Conservation (phyloP, 108 stramenopile genomes). For the Fistulifera pelliculosa region DNA sequence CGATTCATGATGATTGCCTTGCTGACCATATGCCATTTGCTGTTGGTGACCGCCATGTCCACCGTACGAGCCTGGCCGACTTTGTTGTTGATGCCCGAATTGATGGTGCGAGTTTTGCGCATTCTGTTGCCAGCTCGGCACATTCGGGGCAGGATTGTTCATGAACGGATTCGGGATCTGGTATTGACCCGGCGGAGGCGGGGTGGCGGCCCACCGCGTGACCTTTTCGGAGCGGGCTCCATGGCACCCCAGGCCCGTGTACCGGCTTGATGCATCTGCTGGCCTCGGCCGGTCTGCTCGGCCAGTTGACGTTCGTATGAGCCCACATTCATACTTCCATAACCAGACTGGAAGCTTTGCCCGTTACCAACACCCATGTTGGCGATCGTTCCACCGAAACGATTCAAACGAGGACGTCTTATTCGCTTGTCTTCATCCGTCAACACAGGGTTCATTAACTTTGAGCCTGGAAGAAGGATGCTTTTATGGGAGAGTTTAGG, state of each 20-base stretch:
- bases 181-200: neutral
- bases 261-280: constrained; percentile 78
- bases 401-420: constrained; percentile 64
- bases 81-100: constrained; percentile 15
- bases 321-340: constrained; percentile 82
- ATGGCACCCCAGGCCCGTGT: constrained; percentile 80
- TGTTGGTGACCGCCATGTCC: constrained; percentile 10
- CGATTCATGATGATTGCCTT: constrained; percentile 4
- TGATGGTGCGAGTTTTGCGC: constrained; percentile 9
- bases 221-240: constrained; percentile 69
- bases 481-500: constrained; percentile 59
- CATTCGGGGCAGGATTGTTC: constrained; percentile 17
- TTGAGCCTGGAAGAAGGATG: constrained; percentile 54
- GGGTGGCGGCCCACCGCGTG: constrained; percentile 13
- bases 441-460: constrained; percentile 42
- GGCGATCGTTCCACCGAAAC: constrained; percentile 76
- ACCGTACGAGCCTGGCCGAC: neutral
- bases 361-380: constrained; percentile 47
- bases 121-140: constrained; percentile 9
- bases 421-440: constrained; percentile 64
- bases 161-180: constrained; percentile 9
- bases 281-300: constrained; percentile 53
- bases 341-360: constrained; percentile 62
- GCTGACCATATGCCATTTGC: neutral
- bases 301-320: constrained; percentile 77